A percentile compares a stretch with the other conserved stretches of the same genome.
Evolutionary conservation across 352 stramenopile species (phyloP).

Genomic region (Phytophthora capsici): DNA sequence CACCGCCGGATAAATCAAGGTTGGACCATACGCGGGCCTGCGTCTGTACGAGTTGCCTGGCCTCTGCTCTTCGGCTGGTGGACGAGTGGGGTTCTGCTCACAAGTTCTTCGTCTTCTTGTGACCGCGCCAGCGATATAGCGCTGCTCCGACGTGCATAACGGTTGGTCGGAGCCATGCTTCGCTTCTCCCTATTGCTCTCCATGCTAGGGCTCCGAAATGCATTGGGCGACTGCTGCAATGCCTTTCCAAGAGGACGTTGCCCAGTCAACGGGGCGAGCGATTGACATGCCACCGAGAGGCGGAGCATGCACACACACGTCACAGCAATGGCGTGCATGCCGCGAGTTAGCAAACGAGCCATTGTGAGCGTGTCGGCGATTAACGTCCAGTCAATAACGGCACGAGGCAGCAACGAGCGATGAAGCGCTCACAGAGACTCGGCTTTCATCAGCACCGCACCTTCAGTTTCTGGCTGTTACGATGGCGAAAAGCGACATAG

Average conservation of each 20-base stretch:
- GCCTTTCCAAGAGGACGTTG: conserved; percentile 17
- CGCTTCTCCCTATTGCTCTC: conserved; percentile 4
- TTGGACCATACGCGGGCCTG: conserved; percentile 11
- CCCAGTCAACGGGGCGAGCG: neutral
- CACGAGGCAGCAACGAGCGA: conserved; percentile 3
- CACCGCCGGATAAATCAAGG: conserved; percentile 7
- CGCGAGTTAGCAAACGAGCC: conserved; percentile 26
- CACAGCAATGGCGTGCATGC: conserved; percentile 18
- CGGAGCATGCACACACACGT: conserved; percentile 18
- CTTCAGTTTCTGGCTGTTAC: neutral
- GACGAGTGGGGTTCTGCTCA: conserved; percentile 10
- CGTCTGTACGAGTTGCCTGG: conserved; percentile 8
- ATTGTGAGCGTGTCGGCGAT: conserved; percentile 2
- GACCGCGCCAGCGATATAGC: neutral
- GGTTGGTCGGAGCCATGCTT: neutral
- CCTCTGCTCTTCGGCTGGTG: conserved; percentile 23
- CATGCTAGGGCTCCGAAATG: neutral
- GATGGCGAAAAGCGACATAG: conserved; percentile 31
- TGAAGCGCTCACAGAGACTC: conserved; percentile 16
- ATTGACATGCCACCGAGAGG: conserved; percentile 32
- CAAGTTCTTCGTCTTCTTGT: conserved; percentile 23
- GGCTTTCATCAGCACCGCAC: conserved; percentile 22
- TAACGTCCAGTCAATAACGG: conserved; percentile 26
- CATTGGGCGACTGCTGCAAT: conserved; percentile 3
- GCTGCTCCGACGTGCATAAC: too few relatives aligned